Conservation (phyloP, 108 stramenopile genomes). For the Mediolabrus comicus region DNA sequence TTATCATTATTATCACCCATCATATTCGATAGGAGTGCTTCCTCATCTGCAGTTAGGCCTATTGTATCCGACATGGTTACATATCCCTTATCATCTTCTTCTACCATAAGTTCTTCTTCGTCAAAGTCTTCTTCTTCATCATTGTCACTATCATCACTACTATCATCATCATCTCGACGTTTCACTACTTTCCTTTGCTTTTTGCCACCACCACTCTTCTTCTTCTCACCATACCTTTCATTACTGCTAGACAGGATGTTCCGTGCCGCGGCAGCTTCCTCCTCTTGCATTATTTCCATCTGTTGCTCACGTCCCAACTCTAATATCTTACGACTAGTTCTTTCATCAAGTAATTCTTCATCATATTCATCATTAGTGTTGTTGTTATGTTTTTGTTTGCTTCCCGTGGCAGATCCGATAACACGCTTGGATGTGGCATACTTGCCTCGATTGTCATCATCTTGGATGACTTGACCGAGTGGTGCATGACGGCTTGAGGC, state of each 20-base stretch:
- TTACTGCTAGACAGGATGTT: conserved; percentile 1
- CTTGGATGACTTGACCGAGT: conserved; percentile 79
- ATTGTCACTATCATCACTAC: conserved; percentile 67
- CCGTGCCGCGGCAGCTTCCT: conserved; percentile 13
- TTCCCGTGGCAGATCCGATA: not conserved
- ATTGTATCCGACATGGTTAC: conserved; percentile 56
- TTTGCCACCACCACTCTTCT: not conserved
- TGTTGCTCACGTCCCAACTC: conserved; percentile 69
- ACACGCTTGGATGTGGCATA: conserved; percentile 55
- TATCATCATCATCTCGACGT: conserved; percentile 44
- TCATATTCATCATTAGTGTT: conserved; percentile 31
- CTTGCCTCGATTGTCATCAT: conserved; percentile 69
- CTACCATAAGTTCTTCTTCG: conserved; percentile 60
- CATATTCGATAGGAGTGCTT: conserved; percentile 80
- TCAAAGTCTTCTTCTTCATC: conserved; percentile 70
- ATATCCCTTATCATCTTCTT: conserved; percentile 77
- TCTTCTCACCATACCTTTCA: not conserved
- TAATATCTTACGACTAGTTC: conserved; percentile 60
- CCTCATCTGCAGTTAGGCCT: conserved; percentile 77
- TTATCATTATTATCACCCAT: conserved; percentile 49
- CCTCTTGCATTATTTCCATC: conserved; percentile 62
- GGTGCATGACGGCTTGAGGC: conserved; percentile 70
- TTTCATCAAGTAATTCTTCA: conserved; percentile 63
- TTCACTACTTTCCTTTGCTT: conserved; percentile 5
- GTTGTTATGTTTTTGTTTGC: conserved; percentile 14